Evolutionary conservation across 352 stramenopile genomes (phyloP).

Genomic region (Phytophthora macrochlamydospora): DNA sequence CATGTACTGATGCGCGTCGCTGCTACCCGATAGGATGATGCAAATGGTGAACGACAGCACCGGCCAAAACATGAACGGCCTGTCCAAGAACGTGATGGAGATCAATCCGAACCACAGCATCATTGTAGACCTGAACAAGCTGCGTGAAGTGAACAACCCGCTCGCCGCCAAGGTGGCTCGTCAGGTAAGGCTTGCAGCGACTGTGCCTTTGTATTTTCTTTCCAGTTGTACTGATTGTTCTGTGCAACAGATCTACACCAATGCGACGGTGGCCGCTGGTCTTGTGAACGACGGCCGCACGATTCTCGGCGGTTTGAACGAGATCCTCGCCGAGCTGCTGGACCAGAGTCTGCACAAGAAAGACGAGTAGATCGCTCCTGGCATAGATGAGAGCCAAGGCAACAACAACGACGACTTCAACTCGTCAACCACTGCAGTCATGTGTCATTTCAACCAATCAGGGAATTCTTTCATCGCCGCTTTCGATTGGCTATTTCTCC

Average conservation of each 20-base stretch:
- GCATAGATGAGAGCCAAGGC: constrained; percentile 15
- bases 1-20: too few species aligned
- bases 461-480: not conserved
- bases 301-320: constrained; percentile 97
- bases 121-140: constrained; percentile 92
- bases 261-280: constrained; percentile 97
- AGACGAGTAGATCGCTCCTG: constrained; percentile 30
- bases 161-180: constrained; percentile 86
- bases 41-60: constrained; percentile 94
- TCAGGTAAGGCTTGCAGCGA: constrained; percentile 47
- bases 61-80: constrained; percentile 52
- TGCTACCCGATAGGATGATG: constrained; percentile 92
- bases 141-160: constrained; percentile 85
- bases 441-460: not conserved
- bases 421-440: not conserved
- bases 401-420: not conserved
- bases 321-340: constrained; percentile 92
- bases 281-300: constrained; percentile 97
- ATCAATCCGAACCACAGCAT: constrained; percentile 99
- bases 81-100: constrained; percentile 96
- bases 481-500: not conserved
- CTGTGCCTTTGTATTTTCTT: not conserved
- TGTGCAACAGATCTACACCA: constrained; percentile 96
- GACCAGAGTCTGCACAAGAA: constrained; percentile 75
- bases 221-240: not conserved